These are phyloP conservation scores for Pseudogymnoascus sp. DNA, from an alignment of 2,329 filamentous ascomycete species.

Conservation along the genomic window DNA sequence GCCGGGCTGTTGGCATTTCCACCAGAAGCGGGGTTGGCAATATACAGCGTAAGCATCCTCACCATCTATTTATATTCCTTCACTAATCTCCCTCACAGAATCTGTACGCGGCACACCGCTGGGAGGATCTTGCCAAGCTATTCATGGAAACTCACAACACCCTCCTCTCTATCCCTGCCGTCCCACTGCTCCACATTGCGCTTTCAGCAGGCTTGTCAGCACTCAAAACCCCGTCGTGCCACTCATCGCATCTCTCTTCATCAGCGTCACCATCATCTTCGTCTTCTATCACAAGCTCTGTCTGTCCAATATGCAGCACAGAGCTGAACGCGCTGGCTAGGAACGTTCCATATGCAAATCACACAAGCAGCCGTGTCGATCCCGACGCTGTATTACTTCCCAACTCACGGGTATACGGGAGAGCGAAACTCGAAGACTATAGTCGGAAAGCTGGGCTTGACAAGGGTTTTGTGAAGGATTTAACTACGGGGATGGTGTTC, in stretches of 20 bases:
- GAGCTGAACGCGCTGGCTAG: conserved; percentile 88
- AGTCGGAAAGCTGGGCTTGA: conserved; percentile 69
- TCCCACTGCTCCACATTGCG: conserved; percentile 81
- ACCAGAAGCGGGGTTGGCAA: conserved; percentile 48
- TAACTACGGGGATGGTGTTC: conserved; percentile 64
- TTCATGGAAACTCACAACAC: conserved; percentile 83
- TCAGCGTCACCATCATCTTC: conserved; percentile 26
- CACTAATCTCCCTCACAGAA: conserved; percentile 34
- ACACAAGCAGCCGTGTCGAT: conserved; percentile 89
- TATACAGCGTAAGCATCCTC: conserved; percentile 33
- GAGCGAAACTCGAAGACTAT: conserved; percentile 62
- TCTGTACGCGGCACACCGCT: conserved; percentile 66
- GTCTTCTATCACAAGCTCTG: conserved; percentile 42
- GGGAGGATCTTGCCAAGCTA: conserved; percentile 65
- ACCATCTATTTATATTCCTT: neutral
- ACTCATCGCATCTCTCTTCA: conserved; percentile 40
- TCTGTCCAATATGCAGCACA: conserved; percentile 93
- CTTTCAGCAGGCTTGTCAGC: conserved; percentile 86
- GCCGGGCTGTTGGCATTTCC: conserved; percentile 73
- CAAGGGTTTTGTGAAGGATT: conserved; percentile 62
- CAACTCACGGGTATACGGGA: conserved; percentile 78
- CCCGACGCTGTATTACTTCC: conserved; percentile 78
- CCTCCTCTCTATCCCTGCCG: conserved; percentile 71
- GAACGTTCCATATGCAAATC: conserved; percentile 86
- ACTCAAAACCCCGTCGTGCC: conserved; percentile 90